These are phyloP conservation scores for Aspergillus pseudoglaucus DNA, from an alignment of 2,329 filamentous ascomycete species.

Conservation along the genomic window DNA sequence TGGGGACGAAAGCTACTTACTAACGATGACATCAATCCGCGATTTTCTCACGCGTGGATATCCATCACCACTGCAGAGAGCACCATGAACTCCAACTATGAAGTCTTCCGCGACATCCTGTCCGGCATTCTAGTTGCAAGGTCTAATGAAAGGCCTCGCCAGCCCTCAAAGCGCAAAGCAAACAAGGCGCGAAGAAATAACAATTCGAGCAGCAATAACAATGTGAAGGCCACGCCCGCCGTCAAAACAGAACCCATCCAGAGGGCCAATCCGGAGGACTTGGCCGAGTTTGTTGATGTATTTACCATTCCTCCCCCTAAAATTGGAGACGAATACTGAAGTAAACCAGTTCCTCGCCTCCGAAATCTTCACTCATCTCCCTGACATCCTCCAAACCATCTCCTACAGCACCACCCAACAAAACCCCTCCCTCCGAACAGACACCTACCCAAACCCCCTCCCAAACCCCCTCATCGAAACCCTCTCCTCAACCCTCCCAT, in stretches of 20 bases:
- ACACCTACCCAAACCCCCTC: slow-evolving; percentile 54
- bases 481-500: slow-evolving; percentile 51
- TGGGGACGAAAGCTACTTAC: neutral
- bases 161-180: slow-evolving; percentile 25
- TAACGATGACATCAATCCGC: slow-evolving; percentile 4
- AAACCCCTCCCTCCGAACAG: slow-evolving; percentile 42
- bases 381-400: slow-evolving; percentile 54
- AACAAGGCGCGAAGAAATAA: slow-evolving; percentile 14
- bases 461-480: slow-evolving; percentile 44
- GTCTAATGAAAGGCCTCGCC: slow-evolving; percentile 45
- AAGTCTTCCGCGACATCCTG: slow-evolving; percentile 67
- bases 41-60: neutral
- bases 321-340: neutral
- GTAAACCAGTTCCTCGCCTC: slow-evolving; percentile 57
- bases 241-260: neutral
- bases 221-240: neutral
- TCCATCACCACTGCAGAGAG: neutral
- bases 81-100: slow-evolving; percentile 46
- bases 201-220: neutral
- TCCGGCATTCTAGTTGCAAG: slow-evolving; percentile 62
- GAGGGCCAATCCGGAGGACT: slow-evolving; percentile 53
- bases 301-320: neutral
- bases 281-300: slow-evolving; percentile 72
- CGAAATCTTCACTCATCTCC: slow-evolving; percentile 62
- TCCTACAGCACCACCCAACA: slow-evolving; percentile 53